Base-by-base conservation (phyloP, 805 yeast genomes). In the Komagataella pastoris region DNA sequence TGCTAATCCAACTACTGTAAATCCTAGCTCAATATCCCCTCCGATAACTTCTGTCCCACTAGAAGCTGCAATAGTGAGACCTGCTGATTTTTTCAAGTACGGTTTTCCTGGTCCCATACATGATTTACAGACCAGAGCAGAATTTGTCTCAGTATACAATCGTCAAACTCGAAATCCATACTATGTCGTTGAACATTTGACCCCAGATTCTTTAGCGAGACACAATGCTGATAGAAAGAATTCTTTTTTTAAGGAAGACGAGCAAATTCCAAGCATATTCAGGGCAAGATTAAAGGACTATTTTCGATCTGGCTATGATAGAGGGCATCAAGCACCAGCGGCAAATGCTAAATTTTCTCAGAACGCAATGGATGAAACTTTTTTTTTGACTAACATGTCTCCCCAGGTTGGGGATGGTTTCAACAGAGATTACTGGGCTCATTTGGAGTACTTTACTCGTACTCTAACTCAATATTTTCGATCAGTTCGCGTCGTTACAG, bases 371-470 rank as follows among this genome's bases (percentile, higher is more conserved):
- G 84, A 93, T 66, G 96, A 91, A 65, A 93, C 99, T 0, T 93
- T 93, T 61, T 79, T 72, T 56, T 70, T 93, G 59, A 83, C 96
- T 5, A 93, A 93, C 66, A 91, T 93, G 75, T 79, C 95, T 6
- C 99, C 99, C 1, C 99, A 93, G 65, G 96, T 93, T 3, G 99
- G 99, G 3, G 95, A 85, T 4, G 99, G 99, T 0, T 93, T 93
- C 71, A 93, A 93, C 68, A 76, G 99, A 59, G 98, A 93, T 64
- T 85, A 93, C 65, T 93, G 99, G 99, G 95, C 98, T 0, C 96
- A 89, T 65, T 80, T 93, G 54, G 99, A 93, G 66, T 85, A 86
- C 60, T 93, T 93, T 63, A 80, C 83, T 48, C 75, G 99, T 55
- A 74, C 87, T 52, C 74, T 91, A 55, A 85, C 96, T 4, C 60